Percentiles rank a stretch among this genome's conserved stretches.
These are phyloP conservation scores for Hydrangea macrophylla DNA, from an alignment of 148 eudicot species.

Conservation along the genomic window DNA sequence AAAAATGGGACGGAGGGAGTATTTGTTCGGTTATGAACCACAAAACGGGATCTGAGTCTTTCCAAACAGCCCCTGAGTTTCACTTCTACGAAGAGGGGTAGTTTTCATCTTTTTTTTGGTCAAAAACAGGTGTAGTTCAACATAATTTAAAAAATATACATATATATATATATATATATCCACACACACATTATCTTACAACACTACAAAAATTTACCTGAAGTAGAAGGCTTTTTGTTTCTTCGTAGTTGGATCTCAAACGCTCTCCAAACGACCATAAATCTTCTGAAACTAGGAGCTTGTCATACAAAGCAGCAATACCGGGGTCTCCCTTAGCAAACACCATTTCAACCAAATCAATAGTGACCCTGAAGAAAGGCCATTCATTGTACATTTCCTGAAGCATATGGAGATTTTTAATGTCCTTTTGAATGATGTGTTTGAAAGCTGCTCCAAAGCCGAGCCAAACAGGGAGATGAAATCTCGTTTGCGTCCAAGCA, in stretches of 20 bases:
- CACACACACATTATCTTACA: too few species aligned
- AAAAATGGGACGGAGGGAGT: too few species aligned
- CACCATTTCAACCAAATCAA: slow-evolving; percentile 95
- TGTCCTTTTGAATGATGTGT: slow-evolving; percentile 59
- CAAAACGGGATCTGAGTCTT: too few species aligned
- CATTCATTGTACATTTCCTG: slow-evolving; percentile 90
- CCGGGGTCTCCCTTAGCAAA: slow-evolving; percentile 98
- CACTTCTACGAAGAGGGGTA: too few species aligned
- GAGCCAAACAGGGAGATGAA: slow-evolving; percentile 98
- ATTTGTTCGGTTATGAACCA: too few species aligned
- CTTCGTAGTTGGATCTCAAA: slow-evolving; percentile 68
- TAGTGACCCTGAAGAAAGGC: slow-evolving; percentile 99
- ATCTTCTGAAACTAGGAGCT: slow-evolving; percentile 83
- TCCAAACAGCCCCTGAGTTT: too few species aligned
- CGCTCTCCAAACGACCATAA: slow-evolving; percentile 78
- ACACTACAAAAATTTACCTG: slow-evolving; percentile 39
- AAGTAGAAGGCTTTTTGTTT: slow-evolving; percentile 70
- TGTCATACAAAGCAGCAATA: slow-evolving; percentile 84
- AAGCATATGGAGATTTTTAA: slow-evolving; percentile 65
- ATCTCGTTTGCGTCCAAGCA: slow-evolving; percentile 98
- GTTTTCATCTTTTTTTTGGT: too few species aligned
- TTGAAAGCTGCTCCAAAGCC: slow-evolving; percentile 94
- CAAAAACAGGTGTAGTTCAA: too few species aligned
- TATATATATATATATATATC: too few species aligned
- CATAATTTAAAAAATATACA: too few species aligned